These are phyloP conservation scores for Pythium guiyangense DNA, from an alignment of 352 stramenopile species.

Conservation along the genomic window DNA sequence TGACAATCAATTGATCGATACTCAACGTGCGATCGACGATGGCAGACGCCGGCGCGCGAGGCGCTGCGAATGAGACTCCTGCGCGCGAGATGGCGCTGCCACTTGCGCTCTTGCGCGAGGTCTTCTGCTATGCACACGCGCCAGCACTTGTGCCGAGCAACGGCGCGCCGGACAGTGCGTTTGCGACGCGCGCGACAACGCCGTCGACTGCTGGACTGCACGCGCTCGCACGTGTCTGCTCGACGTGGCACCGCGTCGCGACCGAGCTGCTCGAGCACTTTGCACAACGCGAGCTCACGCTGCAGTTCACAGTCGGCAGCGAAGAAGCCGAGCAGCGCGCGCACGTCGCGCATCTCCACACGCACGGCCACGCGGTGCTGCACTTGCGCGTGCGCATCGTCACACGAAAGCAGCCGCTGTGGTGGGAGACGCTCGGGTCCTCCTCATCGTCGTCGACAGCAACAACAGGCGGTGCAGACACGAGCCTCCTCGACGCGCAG, in stretches of 20 bases:
- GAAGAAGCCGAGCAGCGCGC: slow-evolving; percentile 21
- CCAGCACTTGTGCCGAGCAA: slow-evolving; percentile 29
- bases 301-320: slow-evolving; percentile 22
- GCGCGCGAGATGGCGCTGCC: slow-evolving; percentile 8
- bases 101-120: slow-evolving; percentile 20
- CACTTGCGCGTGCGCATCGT: slow-evolving; percentile 28
- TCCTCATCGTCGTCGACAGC: no score
- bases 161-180: slow-evolving; percentile 10
- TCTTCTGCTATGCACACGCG: slow-evolving; percentile 27
- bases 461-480: no score
- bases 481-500: slow-evolving; percentile 17
- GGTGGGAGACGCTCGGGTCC: slow-evolving; percentile 22
- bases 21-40: no score
- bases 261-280: slow-evolving; percentile 16
- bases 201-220: slow-evolving; percentile 23
- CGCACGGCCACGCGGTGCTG: slow-evolving; percentile 14
- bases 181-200: slow-evolving; percentile 21
- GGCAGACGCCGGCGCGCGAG: no score
- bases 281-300: slow-evolving; percentile 15
- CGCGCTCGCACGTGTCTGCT: slow-evolving; percentile 26
- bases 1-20: no score
- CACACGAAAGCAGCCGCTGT: slow-evolving; percentile 19
- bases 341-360: slow-evolving; percentile 13
- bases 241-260: slow-evolving; percentile 20
- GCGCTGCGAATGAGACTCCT: no score